phyloP scores from a whole-genome alignment of 345 rosid species.

The Populus ilicifolia region DNA sequence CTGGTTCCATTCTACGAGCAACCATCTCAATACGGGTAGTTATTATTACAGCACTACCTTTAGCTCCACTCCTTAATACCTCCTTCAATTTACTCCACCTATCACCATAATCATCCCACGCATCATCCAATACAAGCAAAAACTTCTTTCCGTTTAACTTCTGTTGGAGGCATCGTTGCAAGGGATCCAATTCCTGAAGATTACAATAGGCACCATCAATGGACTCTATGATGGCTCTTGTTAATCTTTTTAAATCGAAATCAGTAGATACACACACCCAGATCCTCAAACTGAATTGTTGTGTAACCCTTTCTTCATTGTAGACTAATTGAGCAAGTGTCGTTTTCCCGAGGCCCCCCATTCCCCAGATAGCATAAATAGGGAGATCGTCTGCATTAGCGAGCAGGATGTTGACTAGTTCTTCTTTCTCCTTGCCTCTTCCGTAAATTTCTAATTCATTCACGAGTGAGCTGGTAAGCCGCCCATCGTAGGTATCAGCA shows the following conservation, averaged over 20 bases:
- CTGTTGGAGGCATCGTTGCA: background rate
- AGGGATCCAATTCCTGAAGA: background rate
- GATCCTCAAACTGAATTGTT: background rate
- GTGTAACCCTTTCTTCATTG: background rate
- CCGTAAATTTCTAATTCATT: conserved; percentile 4
- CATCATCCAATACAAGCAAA: conserved; percentile 8
- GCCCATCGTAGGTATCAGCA: background rate
- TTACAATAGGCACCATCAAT: background rate
- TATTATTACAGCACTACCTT: background rate
- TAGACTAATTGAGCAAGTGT: background rate
- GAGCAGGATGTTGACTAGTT: background rate
- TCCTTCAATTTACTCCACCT: background rate
- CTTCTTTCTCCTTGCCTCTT: background rate
- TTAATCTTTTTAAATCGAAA: background rate
- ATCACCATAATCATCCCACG: background rate
- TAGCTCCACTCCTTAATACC: background rate
- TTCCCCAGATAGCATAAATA: conserved; percentile 2
- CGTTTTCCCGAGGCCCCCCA: background rate
- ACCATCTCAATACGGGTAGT: background rate
- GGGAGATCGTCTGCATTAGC: background rate
- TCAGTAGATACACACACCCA: conserved; percentile 13
- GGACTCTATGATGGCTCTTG: conserved; percentile 1
- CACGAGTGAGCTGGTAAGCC: background rate
- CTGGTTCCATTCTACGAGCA: conserved; percentile 1
- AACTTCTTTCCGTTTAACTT: background rate